These are phyloP conservation scores for Globisporangium recalcitrans DNA, from an alignment of 352 stramenopile genomes.

Conservation along the genomic window DNA sequence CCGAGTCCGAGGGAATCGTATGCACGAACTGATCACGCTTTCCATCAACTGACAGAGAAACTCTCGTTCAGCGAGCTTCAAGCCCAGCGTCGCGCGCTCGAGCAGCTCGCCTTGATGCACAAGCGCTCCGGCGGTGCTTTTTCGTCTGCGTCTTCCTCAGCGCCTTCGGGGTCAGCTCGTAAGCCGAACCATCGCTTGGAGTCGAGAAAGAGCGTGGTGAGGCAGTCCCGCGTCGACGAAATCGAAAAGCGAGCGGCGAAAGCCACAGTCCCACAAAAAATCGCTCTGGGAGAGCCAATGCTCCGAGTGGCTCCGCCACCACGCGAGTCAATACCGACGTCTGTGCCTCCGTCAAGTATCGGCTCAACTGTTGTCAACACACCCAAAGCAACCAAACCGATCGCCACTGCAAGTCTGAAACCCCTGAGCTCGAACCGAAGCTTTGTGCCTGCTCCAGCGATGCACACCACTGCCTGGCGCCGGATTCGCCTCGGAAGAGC, in stretches of 20 bases:
- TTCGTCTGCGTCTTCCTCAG: not conserved
- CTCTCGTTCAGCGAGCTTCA: slow-evolving; percentile 22
- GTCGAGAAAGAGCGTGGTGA: slow-evolving; percentile 11
- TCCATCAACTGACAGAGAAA: slow-evolving; percentile 12
- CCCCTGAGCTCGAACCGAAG: slow-evolving; percentile 2
- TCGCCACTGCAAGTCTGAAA: not conserved
- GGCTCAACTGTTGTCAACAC: slow-evolving; percentile 4
- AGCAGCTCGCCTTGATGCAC: slow-evolving; percentile 25
- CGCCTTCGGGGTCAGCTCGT: not conserved
- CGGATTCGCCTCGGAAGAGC: slow-evolving; percentile 18
- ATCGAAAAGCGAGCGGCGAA: slow-evolving; percentile 9
- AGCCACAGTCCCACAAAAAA: not conserved
- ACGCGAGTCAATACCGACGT: slow-evolving; percentile 8
- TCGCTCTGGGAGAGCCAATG: not conserved
- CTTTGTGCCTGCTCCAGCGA: slow-evolving; percentile 10
- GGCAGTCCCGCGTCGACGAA: slow-evolving; percentile 12
- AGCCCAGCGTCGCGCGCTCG: slow-evolving; percentile 15
- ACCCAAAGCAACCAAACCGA: not conserved
- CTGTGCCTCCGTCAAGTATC: slow-evolving; percentile 4
- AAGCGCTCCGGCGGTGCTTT: slow-evolving; percentile 11
- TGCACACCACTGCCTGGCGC: slow-evolving; percentile 26
- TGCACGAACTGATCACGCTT: slow-evolving; percentile 4
- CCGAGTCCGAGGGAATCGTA: not conserved
- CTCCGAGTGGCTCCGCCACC: not conserved
- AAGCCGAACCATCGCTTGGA: slow-evolving; percentile 8